Conservation (phyloP, 805 yeast genomes). For the Komagataella ulmi region DNA sequence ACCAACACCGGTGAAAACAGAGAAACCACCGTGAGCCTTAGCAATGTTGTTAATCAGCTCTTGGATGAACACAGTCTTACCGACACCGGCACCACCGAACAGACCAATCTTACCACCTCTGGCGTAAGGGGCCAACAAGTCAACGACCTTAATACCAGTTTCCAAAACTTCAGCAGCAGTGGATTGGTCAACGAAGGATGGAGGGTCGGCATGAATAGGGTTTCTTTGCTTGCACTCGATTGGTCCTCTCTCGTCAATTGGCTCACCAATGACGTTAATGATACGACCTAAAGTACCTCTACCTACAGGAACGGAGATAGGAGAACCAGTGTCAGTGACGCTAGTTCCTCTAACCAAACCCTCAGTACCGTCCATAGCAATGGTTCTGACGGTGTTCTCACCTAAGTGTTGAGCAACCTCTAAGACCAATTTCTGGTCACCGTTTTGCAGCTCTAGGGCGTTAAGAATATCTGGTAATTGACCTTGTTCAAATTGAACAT, state of each 20-base stretch:
- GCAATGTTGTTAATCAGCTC: slow-evolving; percentile 99
- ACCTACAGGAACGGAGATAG: slow-evolving; percentile 98
- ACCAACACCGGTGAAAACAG: slow-evolving; percentile 99
- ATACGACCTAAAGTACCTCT: slow-evolving; percentile 98
- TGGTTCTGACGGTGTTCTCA: slow-evolving; percentile 99
- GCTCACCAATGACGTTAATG: slow-evolving; percentile 97
- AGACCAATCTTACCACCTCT: slow-evolving; percentile 99
- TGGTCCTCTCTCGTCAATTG: slow-evolving; percentile 99
- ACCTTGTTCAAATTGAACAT: slow-evolving; percentile 97
- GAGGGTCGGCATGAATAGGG: slow-evolving; percentile 99
- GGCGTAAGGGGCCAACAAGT: slow-evolving; percentile 97
- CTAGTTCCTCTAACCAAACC: slow-evolving; percentile 97
- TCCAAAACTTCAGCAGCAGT: slow-evolving; percentile 96
- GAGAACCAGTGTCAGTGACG: slow-evolving; percentile 93
- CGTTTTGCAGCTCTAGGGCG: slow-evolving; percentile 83
- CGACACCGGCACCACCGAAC: slow-evolving; percentile 99
- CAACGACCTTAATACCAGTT: slow-evolving; percentile 99
- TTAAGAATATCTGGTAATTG: slow-evolving; percentile 94
- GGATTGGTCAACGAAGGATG: slow-evolving; percentile 91
- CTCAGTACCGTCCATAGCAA: slow-evolving; percentile 99
- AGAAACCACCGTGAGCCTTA: slow-evolving; percentile 99
- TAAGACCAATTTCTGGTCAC: slow-evolving; percentile 61
- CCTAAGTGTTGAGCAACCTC: slow-evolving; percentile 99
- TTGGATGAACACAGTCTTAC: slow-evolving; percentile 99
- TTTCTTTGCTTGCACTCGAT: slow-evolving; percentile 82